phyloP scores from a whole-genome alignment of 306 rosid genomes.

The Chamaecrista fasciculata region DNA sequence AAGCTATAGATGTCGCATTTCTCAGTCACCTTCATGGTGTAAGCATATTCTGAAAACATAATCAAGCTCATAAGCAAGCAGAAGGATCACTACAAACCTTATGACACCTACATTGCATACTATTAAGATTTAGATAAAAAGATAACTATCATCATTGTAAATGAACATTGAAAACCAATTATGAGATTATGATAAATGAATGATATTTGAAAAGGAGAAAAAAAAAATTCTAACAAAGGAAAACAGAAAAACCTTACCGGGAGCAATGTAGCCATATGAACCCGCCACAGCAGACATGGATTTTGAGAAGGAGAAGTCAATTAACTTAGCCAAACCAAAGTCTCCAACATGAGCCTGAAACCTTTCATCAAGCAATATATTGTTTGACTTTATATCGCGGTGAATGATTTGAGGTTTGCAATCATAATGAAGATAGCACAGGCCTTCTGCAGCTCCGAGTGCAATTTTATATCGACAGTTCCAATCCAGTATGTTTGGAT shows the following conservation, averaged over 20 bases:
- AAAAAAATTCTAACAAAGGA: no score
- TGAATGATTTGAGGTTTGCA: constrained; percentile 86
- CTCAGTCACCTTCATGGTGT: constrained; percentile 80
- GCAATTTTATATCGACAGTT: constrained; percentile 65
- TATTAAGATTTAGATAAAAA: neutral
- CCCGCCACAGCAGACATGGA: constrained; percentile 90
- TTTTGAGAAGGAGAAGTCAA: constrained; percentile 64
- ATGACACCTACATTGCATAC: neutral
- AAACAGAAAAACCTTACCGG: no score
- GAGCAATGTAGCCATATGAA: constrained; percentile 85
- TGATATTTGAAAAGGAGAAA: no score
- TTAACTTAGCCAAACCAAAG: constrained; percentile 82
- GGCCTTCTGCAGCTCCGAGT: constrained; percentile 85
- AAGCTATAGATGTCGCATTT: constrained; percentile 83
- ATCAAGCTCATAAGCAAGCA: constrained; percentile 6
- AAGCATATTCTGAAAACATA: constrained; percentile 65
- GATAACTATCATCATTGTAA: neutral
- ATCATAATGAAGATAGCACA: constrained; percentile 76
- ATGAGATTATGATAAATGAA: neutral
- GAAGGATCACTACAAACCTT: constrained; percentile 17
- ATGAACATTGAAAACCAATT: neutral
- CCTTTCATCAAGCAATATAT: constrained; percentile 68
- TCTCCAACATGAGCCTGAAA: constrained; percentile 85
- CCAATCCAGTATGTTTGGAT: constrained; percentile 58
- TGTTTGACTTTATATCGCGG: constrained; percentile 87